Evolutionary conservation across 306 rosid species (phyloP).

Genomic region (Sphenostylis stenocarpa): DNA sequence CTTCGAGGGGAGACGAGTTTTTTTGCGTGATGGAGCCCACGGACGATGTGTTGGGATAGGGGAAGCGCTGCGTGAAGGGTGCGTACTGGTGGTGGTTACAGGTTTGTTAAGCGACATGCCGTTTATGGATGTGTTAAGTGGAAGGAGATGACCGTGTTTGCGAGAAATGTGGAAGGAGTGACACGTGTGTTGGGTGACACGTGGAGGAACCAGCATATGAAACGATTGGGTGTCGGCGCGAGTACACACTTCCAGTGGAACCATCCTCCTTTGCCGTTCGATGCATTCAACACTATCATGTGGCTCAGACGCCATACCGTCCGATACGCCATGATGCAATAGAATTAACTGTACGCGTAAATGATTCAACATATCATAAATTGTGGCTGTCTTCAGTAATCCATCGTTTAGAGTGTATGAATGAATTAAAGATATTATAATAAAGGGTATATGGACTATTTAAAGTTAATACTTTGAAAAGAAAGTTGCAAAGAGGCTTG

Average conservation of each 20-base stretch:
- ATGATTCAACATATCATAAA: background rate
- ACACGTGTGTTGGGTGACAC: slow-evolving; percentile 26
- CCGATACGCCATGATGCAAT: slow-evolving; percentile 3
- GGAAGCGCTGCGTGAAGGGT: slow-evolving; percentile 56
- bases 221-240: slow-evolving; percentile 45
- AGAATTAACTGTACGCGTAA: background rate
- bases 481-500: no score
- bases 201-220: slow-evolving; percentile 41
- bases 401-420: no score
- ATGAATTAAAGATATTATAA: no score
- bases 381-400: no score
- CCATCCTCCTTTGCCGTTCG: slow-evolving; percentile 52
- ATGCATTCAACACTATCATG: slow-evolving; percentile 66
- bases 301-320: slow-evolving; percentile 72
- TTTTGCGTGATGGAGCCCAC: slow-evolving; percentile 58
- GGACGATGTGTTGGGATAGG: slow-evolving; percentile 50
- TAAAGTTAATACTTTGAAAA: no score
- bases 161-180: slow-evolving; percentile 22
- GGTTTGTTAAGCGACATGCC: slow-evolving; percentile 58
- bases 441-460: no score
- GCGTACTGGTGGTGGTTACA: slow-evolving; percentile 61
- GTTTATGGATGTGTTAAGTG: slow-evolving; percentile 73
- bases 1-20: slow-evolving; percentile 32
- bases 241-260: slow-evolving; percentile 71
- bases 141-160: slow-evolving; percentile 61